These are phyloP conservation scores for Pezicula carpinea DNA, from an alignment of 2,329 filamentous ascomycete genomes.

Conservation along the genomic window DNA sequence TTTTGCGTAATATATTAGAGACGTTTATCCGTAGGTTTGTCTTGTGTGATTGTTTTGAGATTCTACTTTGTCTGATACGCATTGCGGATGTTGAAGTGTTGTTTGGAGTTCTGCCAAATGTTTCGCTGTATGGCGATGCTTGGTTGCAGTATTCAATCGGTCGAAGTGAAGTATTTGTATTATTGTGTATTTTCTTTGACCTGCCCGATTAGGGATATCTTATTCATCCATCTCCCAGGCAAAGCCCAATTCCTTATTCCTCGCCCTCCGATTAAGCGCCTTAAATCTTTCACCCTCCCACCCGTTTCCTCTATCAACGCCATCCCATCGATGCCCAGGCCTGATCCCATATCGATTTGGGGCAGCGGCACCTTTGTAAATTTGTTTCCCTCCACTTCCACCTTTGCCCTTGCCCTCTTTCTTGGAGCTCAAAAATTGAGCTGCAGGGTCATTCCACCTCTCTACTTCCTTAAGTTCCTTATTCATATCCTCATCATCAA, in stretches of 20 bases:
- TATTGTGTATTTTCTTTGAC: constrained; percentile 8
- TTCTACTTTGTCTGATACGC: no score
- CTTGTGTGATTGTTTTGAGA: no score
- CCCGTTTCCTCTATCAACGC: constrained; percentile 87
- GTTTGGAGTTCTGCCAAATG: no score
- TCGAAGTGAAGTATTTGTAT: not conserved
- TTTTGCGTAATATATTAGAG: no score
- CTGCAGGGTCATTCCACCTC: constrained; percentile 94
- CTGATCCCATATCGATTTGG: constrained; percentile 93
- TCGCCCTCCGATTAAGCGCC: constrained; percentile 71
- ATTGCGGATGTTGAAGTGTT: no score
- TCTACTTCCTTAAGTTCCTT: constrained; percentile 69
- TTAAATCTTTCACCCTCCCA: constrained; percentile 94
- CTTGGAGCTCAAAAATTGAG: constrained; percentile 58
- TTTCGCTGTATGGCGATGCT: no score
- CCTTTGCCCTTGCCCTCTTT: constrained; percentile 36
- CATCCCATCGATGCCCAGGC: constrained; percentile 94
- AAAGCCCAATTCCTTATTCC: constrained; percentile 78
- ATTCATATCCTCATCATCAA: constrained; percentile 87
- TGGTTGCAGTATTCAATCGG: no score
- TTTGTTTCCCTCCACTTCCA: constrained; percentile 22
- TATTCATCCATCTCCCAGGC: constrained; percentile 96
- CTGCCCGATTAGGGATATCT: not conserved
- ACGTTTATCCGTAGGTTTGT: no score
- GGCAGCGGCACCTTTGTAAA: constrained; percentile 74